phyloP scores from a whole-genome alignment of 768 basidiomycete species.

The Suillus hirtellus region DNA sequence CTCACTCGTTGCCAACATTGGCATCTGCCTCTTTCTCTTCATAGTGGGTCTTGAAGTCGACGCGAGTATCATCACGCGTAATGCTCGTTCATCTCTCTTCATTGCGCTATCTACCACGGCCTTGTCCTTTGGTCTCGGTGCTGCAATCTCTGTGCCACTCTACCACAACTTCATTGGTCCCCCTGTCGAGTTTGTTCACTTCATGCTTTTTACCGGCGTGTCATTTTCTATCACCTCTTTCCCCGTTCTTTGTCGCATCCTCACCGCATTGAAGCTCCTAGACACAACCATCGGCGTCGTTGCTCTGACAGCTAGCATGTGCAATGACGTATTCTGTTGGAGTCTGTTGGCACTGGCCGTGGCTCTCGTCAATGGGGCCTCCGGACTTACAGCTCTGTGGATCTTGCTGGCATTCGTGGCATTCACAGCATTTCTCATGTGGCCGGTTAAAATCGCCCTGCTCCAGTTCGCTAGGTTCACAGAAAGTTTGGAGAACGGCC shows the following conservation, averaged over 20 bases:
- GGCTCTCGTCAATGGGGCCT: slow-evolving; percentile 85
- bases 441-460: slow-evolving; percentile 62
- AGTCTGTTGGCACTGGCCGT: slow-evolving; percentile 85
- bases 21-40: slow-evolving; percentile 86
- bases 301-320: slow-evolving; percentile 89
- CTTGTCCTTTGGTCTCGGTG: slow-evolving; percentile 86
- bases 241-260: slow-evolving; percentile 85
- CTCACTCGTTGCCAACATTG: slow-evolving; percentile 86
- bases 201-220: slow-evolving; percentile 93
- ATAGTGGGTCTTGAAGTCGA: slow-evolving; percentile 96
- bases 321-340: slow-evolving; percentile 89
- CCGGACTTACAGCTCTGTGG: slow-evolving; percentile 82
- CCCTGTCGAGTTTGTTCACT: slow-evolving; percentile 71
- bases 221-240: slow-evolving; percentile 89
- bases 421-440: slow-evolving; percentile 76
- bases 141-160: slow-evolving; percentile 69
- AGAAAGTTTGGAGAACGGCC: slow-evolving; percentile 78
- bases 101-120: slow-evolving; percentile 82
- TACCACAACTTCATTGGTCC: slow-evolving; percentile 72
- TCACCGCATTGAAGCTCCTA: slow-evolving; percentile 86
- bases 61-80: slow-evolving; percentile 70
- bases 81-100: slow-evolving; percentile 61
- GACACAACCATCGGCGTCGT: slow-evolving; percentile 93
- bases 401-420: slow-evolving; percentile 79
- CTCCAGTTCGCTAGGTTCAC: slow-evolving; percentile 73